These are phyloP conservation scores for Melaleuca quinquenervia DNA, from an alignment of 345 rosid species.

Conservation along the genomic window DNA sequence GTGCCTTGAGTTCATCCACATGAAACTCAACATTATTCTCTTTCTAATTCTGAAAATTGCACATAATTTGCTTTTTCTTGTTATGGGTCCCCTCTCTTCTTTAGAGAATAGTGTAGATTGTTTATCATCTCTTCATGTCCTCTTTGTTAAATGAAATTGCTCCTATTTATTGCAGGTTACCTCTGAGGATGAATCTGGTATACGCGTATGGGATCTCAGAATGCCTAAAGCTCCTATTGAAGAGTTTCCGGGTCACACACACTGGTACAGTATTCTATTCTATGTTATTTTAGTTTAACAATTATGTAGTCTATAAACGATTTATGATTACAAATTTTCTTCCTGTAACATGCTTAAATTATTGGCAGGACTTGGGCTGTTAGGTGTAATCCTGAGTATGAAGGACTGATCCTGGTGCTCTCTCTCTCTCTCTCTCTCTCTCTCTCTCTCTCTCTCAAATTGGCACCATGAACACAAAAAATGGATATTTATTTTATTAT, in stretches of 20 bases:
- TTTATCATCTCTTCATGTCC: neutral
- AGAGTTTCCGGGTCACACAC: slow-evolving; percentile 80
- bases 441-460: neutral
- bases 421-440: slow-evolving; percentile 14
- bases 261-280: slow-evolving; percentile 36
- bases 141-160: neutral
- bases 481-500: neutral
- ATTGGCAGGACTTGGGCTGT: slow-evolving; percentile 87
- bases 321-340: neutral
- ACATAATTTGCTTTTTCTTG: neutral
- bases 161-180: slow-evolving; percentile 35
- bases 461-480: neutral
- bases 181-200: slow-evolving; percentile 73
- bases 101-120: neutral
- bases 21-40: neutral
- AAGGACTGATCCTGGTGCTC: slow-evolving; percentile 67
- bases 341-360: neutral
- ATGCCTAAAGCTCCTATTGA: slow-evolving; percentile 50
- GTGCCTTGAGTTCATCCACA: neutral
- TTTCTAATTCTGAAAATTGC: neutral
- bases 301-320: neutral
- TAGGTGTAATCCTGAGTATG: slow-evolving; percentile 71
- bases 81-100: neutral
- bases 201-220: slow-evolving; percentile 71
- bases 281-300: neutral